phyloP scores from a whole-genome alignment of 305 asterid genomes.

The Solanum chacoense region DNA sequence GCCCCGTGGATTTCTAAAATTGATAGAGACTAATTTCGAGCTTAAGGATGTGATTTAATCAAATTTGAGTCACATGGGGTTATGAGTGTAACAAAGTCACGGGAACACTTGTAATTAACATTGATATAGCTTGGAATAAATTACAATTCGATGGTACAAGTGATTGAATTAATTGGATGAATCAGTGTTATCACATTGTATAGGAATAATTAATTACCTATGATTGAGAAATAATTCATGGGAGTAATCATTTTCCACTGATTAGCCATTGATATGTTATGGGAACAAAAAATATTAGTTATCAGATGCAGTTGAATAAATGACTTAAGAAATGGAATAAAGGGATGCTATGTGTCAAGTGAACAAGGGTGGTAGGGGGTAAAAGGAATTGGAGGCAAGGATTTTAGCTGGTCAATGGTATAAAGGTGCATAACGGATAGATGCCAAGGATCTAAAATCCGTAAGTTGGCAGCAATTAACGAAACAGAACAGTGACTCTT shows the following conservation, averaged over 20 bases:
- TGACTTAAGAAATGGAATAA: not conserved
- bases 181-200: not conserved
- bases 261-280: not conserved
- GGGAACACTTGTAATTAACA: not conserved
- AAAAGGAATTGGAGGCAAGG: not conserved
- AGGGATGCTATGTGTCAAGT: not conserved
- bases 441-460: not conserved
- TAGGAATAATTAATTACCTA: not conserved
- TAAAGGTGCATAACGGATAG: not conserved
- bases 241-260: not conserved
- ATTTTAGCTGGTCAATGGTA: not conserved
- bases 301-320: not conserved
- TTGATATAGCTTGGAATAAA: not conserved
- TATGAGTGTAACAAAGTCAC: not conserved
- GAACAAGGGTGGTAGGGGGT: not conserved
- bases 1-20: not conserved
- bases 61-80: not conserved
- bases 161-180: not conserved
- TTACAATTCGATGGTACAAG: not conserved
- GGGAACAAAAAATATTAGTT: not conserved
- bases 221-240: not conserved
- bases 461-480: not conserved
- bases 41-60: not conserved
- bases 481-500: not conserved
- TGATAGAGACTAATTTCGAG: not conserved